Evolutionary conservation across 306 rosid species (phyloP).

Genomic region (Urtica urens): DNA sequence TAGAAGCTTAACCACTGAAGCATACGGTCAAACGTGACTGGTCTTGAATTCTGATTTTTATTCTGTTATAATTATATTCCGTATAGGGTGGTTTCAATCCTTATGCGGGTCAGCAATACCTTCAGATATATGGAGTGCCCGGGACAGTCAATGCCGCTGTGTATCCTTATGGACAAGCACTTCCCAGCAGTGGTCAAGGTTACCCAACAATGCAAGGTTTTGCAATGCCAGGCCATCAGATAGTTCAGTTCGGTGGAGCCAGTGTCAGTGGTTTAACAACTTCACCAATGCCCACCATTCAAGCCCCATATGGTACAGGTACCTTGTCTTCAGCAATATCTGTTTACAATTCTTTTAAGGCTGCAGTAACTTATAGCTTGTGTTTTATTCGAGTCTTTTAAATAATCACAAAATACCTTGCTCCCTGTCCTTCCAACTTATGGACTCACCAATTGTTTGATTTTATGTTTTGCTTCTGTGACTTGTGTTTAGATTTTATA

Average conservation of each 20-base stretch:
- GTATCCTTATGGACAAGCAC: slow-evolving; percentile 75
- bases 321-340: not conserved
- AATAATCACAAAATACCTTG: too few relatives aligned
- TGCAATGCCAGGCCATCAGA: slow-evolving; percentile 68
- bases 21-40: too few relatives aligned
- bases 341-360: too few relatives aligned
- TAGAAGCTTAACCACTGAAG: slow-evolving; percentile 6
- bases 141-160: slow-evolving; percentile 49
- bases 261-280: slow-evolving; percentile 63
- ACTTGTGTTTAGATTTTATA: too few relatives aligned
- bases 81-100: slow-evolving; percentile 57
- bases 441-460: too few relatives aligned
- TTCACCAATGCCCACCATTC: slow-evolving; percentile 67
- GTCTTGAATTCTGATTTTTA: slow-evolving; percentile 25
- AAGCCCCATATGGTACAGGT: slow-evolving; percentile 79
- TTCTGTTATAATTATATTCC: slow-evolving; percentile 12
- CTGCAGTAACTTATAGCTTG: too few relatives aligned
- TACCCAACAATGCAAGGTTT: slow-evolving; percentile 68
- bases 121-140: slow-evolving; percentile 81
- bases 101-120: slow-evolving; percentile 68
- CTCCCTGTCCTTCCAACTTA: too few relatives aligned
- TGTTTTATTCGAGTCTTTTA: too few relatives aligned
- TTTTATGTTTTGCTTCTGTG: not conserved
- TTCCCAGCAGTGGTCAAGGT: slow-evolving; percentile 67
- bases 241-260: slow-evolving; percentile 70